phyloP scores from a whole-genome alignment of 192 early-diverging fungal genomes.

The Phycomyces nitens region DNA sequence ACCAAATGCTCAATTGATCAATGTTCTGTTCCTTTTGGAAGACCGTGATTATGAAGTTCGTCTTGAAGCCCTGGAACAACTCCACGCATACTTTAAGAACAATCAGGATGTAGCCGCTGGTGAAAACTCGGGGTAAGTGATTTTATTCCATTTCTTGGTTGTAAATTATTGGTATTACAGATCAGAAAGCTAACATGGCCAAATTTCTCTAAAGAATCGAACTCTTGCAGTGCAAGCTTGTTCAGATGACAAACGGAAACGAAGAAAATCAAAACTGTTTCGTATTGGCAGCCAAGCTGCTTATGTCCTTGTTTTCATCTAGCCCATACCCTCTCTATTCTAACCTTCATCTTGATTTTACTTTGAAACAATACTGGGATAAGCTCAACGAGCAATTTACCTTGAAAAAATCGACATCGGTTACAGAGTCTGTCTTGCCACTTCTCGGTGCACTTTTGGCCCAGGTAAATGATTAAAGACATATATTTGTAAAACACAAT shows the following conservation, averaged over 20 bases:
- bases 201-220: neutral
- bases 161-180: neutral
- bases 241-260: conserved; percentile 37
- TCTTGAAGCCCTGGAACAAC: conserved; percentile 43
- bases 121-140: conserved; percentile 7
- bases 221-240: conserved; percentile 34
- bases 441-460: conserved; percentile 49
- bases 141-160: neutral
- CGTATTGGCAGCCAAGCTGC: conserved; percentile 40
- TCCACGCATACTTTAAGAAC: conserved; percentile 23
- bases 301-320: conserved; percentile 33
- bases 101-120: conserved; percentile 1
- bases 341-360: conserved; percentile 20
- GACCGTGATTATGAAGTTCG: conserved; percentile 68
- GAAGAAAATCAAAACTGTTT: conserved; percentile 47
- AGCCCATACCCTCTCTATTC: conserved; percentile 14
- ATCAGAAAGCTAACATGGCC: neutral
- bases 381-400: conserved; percentile 37
- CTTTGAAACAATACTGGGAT: conserved; percentile 41
- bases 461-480: conserved; percentile 30
- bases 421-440: conserved; percentile 56
- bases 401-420: conserved; percentile 43
- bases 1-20: conserved; percentile 10
- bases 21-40: conserved; percentile 39
- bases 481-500: neutral